Conservation (phyloP, 202 grass and related monocot species). For the Digitaria exilis region DNA sequence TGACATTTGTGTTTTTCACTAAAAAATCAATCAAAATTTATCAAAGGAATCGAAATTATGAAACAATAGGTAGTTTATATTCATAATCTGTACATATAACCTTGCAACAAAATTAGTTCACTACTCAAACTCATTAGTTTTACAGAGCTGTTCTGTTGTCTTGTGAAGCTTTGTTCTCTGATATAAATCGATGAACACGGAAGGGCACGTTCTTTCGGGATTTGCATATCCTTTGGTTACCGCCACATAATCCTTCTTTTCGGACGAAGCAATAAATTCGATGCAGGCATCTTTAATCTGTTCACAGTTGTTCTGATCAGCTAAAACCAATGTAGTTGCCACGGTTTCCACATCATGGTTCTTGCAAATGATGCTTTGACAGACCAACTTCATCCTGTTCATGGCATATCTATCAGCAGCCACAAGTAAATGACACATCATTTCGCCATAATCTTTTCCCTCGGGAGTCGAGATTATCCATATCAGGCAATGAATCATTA, state of each 20-base stretch:
- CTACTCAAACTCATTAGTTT: not conserved
- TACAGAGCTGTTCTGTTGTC: not conserved
- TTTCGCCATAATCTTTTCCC: not conserved
- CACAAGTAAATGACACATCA: not conserved
- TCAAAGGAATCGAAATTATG: too few relatives aligned
- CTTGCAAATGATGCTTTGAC: too few relatives aligned
- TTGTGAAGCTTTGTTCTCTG: not conserved
- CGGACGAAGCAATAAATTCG: too few relatives aligned
- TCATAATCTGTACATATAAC: not conserved
- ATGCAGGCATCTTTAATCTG: too few relatives aligned
- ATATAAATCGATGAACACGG: not conserved
- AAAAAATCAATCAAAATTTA: too few relatives aligned
- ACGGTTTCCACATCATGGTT: constrained; percentile 24
- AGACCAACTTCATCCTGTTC: constrained; percentile 31
- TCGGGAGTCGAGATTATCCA: not conserved
- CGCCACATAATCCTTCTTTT: not conserved
- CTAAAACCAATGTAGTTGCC: constrained; percentile 35
- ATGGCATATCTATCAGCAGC: constrained; percentile 34
- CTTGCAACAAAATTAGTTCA: not conserved
- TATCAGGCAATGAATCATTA: not conserved
- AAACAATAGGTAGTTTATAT: too few relatives aligned
- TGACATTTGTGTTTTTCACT: too few relatives aligned
- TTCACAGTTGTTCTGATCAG: constrained; percentile 28
- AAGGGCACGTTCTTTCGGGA: not conserved
- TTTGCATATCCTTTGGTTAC: not conserved